Evolutionary conservation across 2,329 filamentous ascomycete genomes (phyloP).

Genomic region (Coniochaeta ligniaria): DNA sequence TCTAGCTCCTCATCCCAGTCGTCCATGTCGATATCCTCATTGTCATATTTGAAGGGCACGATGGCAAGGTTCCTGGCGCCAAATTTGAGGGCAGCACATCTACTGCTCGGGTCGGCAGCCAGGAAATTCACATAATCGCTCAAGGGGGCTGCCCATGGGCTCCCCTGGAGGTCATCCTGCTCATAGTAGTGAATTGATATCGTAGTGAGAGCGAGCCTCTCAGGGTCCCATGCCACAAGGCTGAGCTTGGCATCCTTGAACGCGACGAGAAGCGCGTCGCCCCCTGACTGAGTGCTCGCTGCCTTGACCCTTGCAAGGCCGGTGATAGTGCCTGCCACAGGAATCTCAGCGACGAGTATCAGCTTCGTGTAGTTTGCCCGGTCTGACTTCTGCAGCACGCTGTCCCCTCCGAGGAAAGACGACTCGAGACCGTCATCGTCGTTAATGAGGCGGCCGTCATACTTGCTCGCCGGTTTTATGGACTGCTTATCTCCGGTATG

Average conservation of each 20-base stretch:
- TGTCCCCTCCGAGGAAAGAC: conserved; percentile 59
- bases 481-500: conserved; percentile 21
- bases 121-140: conserved; percentile 73
- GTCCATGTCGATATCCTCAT: conserved; percentile 85
- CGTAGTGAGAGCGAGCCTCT: conserved; percentile 71
- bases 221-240: conserved; percentile 87
- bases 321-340: conserved; percentile 75
- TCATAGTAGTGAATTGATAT: conserved; percentile 98
- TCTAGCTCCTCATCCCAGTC: conserved; percentile 83
- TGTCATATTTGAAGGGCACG: conserved; percentile 79
- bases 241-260: conserved; percentile 90
- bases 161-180: conserved; percentile 77
- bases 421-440: conserved; percentile 59
- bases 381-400: conserved; percentile 54
- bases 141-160: conserved; percentile 73
- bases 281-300: conserved; percentile 66
- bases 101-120: conserved; percentile 81
- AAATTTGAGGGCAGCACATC: conserved; percentile 93
- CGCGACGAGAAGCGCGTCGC: conserved; percentile 75
- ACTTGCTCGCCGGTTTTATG: conserved; percentile 35
- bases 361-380: conserved; percentile 66
- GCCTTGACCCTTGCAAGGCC: conserved; percentile 74
- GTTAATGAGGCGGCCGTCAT: conserved; percentile 43
- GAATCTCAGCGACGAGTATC: conserved; percentile 76
- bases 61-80: conserved; percentile 85